Conservation (phyloP, 1,284 basidiomycete genomes). For the Fomitopsis betulina region DNA sequence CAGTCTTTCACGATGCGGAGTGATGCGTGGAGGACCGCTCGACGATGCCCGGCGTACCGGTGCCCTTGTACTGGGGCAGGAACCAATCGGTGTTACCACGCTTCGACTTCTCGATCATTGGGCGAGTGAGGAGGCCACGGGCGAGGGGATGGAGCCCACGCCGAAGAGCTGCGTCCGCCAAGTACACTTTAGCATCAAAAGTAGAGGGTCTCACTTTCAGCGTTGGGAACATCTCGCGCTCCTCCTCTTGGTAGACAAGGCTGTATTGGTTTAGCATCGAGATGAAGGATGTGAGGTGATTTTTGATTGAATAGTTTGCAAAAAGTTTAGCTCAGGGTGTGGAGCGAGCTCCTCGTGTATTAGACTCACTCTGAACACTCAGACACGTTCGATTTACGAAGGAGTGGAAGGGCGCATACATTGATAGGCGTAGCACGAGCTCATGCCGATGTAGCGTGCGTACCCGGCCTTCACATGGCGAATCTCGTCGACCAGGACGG, state of each 20-base stretch:
- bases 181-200: too few relatives aligned
- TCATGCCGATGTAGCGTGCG: too few relatives aligned
- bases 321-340: not conserved
- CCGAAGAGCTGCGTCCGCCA: constrained; percentile 23
- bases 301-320: constrained; percentile 29
- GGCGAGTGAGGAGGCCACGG: constrained; percentile 32
- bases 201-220: constrained; percentile 19
- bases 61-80: constrained; percentile 15
- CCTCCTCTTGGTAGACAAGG: constrained; percentile 44
- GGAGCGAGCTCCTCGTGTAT: not conserved
- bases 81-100: constrained; percentile 22
- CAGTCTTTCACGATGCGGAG: too few relatives aligned
- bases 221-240: constrained; percentile 46
- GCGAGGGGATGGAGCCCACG: constrained; percentile 36
- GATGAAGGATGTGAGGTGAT: constrained; percentile 46
- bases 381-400: too few relatives aligned
- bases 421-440: too few relatives aligned
- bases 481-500: too few relatives aligned
- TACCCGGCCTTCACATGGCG: too few relatives aligned
- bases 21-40: constrained; percentile 2
- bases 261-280: constrained; percentile 50
- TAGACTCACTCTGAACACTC: constrained; percentile 39
- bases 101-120: constrained; percentile 21
- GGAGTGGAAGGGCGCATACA: too few relatives aligned
- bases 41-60: constrained; percentile 11